These are phyloP conservation scores for Cercospora janseana DNA, from an alignment of 2,329 filamentous ascomycete species.

Conservation along the genomic window DNA sequence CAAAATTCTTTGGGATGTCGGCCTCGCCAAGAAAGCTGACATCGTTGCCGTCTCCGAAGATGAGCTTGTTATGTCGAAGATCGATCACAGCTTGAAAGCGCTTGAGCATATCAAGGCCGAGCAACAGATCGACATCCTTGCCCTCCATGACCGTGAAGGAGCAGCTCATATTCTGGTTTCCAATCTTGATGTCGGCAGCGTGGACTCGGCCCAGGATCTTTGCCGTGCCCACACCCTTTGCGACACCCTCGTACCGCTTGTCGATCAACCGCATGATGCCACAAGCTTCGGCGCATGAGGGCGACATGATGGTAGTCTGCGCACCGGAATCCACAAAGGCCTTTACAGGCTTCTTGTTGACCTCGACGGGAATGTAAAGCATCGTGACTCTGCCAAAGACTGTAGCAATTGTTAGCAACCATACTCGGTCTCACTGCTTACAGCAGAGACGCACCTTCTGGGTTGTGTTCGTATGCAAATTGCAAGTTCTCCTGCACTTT, in stretches of 20 bases:
- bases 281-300: slow-evolving; percentile 82
- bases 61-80: slow-evolving; percentile 75
- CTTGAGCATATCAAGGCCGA: slow-evolving; percentile 96
- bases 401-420: slow-evolving; percentile 41
- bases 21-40: slow-evolving; percentile 88
- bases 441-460: slow-evolving; percentile 69
- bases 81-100: slow-evolving; percentile 93
- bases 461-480: slow-evolving; percentile 94
- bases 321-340: slow-evolving; percentile 96
- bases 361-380: slow-evolving; percentile 92
- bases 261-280: slow-evolving; percentile 97
- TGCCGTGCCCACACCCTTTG: slow-evolving; percentile 89
- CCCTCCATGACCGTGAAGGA: slow-evolving; percentile 99
- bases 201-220: slow-evolving; percentile 94
- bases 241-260: slow-evolving; percentile 85
- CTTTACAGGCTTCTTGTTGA: slow-evolving; percentile 89
- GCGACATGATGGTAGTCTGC: slow-evolving; percentile 98
- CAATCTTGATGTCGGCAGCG: slow-evolving; percentile 91
- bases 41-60: slow-evolving; percentile 71
- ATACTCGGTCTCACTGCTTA: neutral
- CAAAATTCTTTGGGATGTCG: slow-evolving; percentile 82
- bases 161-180: slow-evolving; percentile 80
- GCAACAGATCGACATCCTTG: slow-evolving; percentile 87
- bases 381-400: slow-evolving; percentile 94
- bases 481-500: slow-evolving; percentile 92